phyloP scores from a whole-genome alignment of 495 filamentous ascomycete species.

The Daldinia concentrica region DNA sequence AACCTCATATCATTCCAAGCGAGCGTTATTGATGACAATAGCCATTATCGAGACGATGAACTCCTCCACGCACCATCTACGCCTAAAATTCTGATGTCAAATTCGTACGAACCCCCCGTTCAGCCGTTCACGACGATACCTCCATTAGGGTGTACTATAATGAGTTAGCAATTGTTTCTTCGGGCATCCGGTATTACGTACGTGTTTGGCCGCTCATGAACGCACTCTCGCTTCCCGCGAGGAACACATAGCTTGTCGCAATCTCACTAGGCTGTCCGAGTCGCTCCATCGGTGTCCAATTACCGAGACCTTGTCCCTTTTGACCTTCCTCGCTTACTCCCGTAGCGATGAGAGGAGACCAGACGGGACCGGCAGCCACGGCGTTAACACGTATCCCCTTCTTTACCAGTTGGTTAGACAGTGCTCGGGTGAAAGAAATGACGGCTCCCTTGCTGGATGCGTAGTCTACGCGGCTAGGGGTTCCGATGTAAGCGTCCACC shows the following conservation, averaged over 20 bases:
- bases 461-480: constrained; percentile 65
- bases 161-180: neutral
- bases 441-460: constrained; percentile 69
- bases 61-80: neutral
- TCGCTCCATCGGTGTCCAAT: constrained; percentile 56
- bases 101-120: neutral
- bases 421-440: constrained; percentile 64
- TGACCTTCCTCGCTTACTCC: constrained; percentile 59
- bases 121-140: constrained; percentile 19
- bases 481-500: constrained; percentile 64
- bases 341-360: constrained; percentile 65
- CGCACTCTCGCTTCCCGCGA: constrained; percentile 64
- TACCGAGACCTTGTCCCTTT: constrained; percentile 64
- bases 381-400: constrained; percentile 68
- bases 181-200: neutral
- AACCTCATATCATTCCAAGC: neutral
- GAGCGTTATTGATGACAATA: neutral
- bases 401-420: constrained; percentile 65
- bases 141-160: constrained; percentile 48
- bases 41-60: neutral
- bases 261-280: constrained; percentile 70
- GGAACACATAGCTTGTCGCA: constrained; percentile 69
- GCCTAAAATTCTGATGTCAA: neutral
- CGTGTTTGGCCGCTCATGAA: constrained; percentile 65
- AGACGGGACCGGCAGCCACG: constrained; percentile 68